Conservation (phyloP, 257 asterid genomes). For the Ehretia macrophylla region DNA sequence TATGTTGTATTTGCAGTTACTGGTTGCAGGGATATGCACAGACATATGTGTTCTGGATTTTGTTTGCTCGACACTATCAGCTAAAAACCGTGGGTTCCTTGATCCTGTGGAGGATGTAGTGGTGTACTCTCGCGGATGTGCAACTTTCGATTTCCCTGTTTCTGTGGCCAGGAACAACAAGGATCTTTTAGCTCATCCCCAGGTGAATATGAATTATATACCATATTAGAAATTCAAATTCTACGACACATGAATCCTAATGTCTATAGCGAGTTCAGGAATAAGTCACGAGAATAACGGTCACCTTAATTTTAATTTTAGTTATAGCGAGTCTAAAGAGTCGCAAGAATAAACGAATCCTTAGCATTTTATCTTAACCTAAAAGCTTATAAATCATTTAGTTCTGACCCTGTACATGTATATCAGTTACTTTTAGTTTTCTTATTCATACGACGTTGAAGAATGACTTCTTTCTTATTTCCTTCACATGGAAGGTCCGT, state of each 20-base stretch:
- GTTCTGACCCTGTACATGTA: no score
- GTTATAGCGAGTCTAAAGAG: no score
- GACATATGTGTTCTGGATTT: conserved; percentile 77
- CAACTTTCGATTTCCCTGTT: conserved; percentile 63
- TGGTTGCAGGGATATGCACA: conserved; percentile 65
- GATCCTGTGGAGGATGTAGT: conserved; percentile 52
- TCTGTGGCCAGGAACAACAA: conserved; percentile 40
- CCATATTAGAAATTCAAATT: background rate
- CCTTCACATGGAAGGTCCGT: no score
- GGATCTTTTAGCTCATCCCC: conserved; percentile 51
- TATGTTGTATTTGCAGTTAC: conserved; percentile 27
- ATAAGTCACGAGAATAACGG: background rate
- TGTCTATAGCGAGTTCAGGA: background rate
- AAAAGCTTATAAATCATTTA: no score
- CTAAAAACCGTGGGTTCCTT: conserved; percentile 52
- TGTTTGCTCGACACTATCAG: conserved; percentile 66
- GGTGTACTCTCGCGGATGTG: conserved; percentile 60
- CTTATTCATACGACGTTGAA: no score
- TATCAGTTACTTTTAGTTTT: no score
- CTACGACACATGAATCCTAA: no score
- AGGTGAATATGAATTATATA: conserved; percentile 24
- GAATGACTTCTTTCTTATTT: no score
- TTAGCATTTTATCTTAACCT: no score
- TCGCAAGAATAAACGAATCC: no score
- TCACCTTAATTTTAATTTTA: no score